These are phyloP conservation scores for Mariannaea elegans DNA, from an alignment of 2,329 filamentous ascomycete genomes.

Conservation along the genomic window DNA sequence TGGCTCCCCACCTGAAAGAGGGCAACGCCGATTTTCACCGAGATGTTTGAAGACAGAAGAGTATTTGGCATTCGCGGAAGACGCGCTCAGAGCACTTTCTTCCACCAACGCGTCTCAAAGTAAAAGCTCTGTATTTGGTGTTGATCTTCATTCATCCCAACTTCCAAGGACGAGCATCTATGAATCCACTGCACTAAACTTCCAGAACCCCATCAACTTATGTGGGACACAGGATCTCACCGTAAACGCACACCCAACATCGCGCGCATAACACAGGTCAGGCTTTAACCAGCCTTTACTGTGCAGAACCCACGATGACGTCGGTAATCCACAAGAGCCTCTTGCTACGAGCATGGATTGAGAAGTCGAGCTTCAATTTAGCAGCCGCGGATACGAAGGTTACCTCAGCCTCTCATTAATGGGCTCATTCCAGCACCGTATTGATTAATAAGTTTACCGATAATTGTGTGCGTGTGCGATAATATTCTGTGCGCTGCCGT, in stretches of 20 bases:
- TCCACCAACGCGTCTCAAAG: constrained; percentile 16
- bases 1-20: constrained; percentile 10
- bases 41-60: neutral
- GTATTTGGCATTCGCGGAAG: neutral
- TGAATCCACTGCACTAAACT: constrained; percentile 31
- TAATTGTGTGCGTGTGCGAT: constrained; percentile 12
- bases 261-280: constrained; percentile 6
- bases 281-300: constrained; percentile 1
- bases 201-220: constrained; percentile 25
- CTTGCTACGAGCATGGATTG: constrained; percentile 19
- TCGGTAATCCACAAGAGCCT: constrained; percentile 28
- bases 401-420: no score
- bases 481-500: constrained; percentile 10
- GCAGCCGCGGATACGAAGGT: constrained; percentile 1
- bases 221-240: constrained; percentile 31
- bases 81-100: neutral
- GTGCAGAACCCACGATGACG: constrained; percentile 30
- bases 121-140: constrained; percentile 27
- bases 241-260: constrained; percentile 24
- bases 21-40: neutral
- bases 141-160: constrained; percentile 35
- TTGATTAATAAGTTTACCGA: constrained; percentile 10
- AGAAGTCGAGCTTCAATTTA: constrained; percentile 11
- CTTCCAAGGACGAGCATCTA: constrained; percentile 28
- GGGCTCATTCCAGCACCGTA: no score